These are phyloP conservation scores for Clonostachys chloroleuca DNA, from an alignment of 2,329 filamentous ascomycete genomes.

Conservation along the genomic window DNA sequence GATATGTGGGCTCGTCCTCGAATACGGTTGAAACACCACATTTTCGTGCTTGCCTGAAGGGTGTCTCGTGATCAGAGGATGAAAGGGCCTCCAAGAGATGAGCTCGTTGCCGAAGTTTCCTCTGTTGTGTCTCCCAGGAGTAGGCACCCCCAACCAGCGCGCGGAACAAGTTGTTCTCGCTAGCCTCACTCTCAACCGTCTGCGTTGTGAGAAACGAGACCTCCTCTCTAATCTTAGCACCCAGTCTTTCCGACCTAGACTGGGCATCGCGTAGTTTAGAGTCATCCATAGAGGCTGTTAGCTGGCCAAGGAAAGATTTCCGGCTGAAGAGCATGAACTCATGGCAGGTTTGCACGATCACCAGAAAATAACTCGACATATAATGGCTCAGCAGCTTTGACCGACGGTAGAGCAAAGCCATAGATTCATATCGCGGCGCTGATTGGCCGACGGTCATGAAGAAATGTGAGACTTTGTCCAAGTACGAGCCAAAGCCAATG, in stretches of 20 bases:
- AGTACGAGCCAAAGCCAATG: slow-evolving; percentile 11
- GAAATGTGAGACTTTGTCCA: slow-evolving; percentile 27
- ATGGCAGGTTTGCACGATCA: slow-evolving; percentile 27
- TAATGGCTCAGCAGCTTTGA: slow-evolving; percentile 23
- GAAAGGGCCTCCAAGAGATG: not conserved
- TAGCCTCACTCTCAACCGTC: not conserved
- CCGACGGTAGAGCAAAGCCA: slow-evolving; percentile 26
- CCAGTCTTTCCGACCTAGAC: slow-evolving; percentile 15
- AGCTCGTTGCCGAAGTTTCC: not conserved
- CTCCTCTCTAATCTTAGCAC: not conserved
- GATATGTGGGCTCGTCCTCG: not conserved
- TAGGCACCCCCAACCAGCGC: not conserved
- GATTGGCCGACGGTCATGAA: slow-evolving; percentile 30
- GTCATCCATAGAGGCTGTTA: slow-evolving; percentile 19
- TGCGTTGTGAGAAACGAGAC: not conserved
- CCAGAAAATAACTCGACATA: slow-evolving; percentile 29
- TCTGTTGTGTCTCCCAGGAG: not conserved
- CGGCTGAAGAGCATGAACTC: slow-evolving; percentile 20
- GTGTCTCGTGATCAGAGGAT: not conserved
- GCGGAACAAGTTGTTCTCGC: not conserved
- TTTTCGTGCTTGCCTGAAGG: not conserved
- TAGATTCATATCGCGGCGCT: slow-evolving; percentile 26
- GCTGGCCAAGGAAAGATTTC: slow-evolving; percentile 20
- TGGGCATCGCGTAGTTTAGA: slow-evolving; percentile 18
- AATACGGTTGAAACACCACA: not conserved